These are phyloP conservation scores for Yamadazyma diddensiae DNA, from an alignment of 1,139 yeast species.

Conservation along the genomic window DNA sequence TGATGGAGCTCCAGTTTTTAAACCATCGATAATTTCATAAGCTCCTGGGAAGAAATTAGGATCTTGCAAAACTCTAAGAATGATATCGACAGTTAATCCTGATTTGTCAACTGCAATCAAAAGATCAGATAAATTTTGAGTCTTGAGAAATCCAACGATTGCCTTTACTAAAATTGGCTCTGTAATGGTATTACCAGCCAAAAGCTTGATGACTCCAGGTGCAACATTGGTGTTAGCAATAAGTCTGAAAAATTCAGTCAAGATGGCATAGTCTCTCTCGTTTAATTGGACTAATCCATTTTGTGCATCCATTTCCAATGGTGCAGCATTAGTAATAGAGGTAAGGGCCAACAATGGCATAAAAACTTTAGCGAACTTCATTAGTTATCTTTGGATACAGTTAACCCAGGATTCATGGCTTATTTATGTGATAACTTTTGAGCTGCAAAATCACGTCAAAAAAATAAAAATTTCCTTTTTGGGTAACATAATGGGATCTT, in stretches of 20 bases:
- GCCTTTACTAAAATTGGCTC: slow-evolving; percentile 22
- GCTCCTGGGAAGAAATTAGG: slow-evolving; percentile 27
- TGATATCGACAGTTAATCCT: slow-evolving; percentile 25
- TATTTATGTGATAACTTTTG: not conserved
- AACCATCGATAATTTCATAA: slow-evolving; percentile 17
- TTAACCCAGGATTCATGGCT: not conserved
- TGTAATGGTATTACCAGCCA: slow-evolving; percentile 15
- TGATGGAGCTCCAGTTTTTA: slow-evolving; percentile 16
- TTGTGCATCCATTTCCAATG: slow-evolving; percentile 3
- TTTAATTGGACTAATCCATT: slow-evolving; percentile 1
- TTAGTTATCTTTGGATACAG: not conserved
- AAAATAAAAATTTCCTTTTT: slow-evolving; percentile 4
- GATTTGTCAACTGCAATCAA: slow-evolving; percentile 28
- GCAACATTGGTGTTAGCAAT: slow-evolving; percentile 25
- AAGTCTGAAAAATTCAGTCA: slow-evolving; percentile 19
- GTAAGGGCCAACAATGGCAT: slow-evolving; percentile 1
- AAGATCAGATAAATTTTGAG: slow-evolving; percentile 24
- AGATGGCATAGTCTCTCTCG: slow-evolving; percentile 15
- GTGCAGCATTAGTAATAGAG: slow-evolving; percentile 1
- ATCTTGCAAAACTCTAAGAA: slow-evolving; percentile 25
- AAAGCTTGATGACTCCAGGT: slow-evolving; percentile 21
- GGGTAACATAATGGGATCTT: slow-evolving; percentile 4
- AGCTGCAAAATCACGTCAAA: slow-evolving; percentile 1
- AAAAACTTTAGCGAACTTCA: slow-evolving; percentile 2
- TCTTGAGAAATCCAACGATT: slow-evolving; percentile 23